Conservation (phyloP, 2,329 filamentous ascomycete genomes). For the Phialemoniopsis sp. region DNA sequence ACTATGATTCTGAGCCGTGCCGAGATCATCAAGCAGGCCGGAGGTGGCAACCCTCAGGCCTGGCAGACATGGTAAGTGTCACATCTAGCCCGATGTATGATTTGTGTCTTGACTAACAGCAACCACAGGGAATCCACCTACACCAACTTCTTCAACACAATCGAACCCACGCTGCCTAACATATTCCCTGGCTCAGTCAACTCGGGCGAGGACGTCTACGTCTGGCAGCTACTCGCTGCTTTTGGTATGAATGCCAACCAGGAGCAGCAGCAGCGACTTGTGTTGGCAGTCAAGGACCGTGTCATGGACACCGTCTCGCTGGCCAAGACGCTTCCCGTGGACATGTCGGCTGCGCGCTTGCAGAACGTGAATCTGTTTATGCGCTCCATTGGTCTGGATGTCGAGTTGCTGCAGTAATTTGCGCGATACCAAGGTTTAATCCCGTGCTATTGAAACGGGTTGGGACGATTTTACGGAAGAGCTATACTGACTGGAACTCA, state of each 20-base stretch:
- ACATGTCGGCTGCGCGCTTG: constrained; percentile 78
- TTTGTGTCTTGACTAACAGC: no score
- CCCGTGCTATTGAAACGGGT: no score
- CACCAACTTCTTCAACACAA: constrained; percentile 78
- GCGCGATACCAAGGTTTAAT: neutral
- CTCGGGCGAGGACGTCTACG: constrained; percentile 87
- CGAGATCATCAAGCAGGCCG: constrained; percentile 84
- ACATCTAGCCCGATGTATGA: no score
- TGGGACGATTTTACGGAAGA: no score
- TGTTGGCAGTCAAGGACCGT: constrained; percentile 93
- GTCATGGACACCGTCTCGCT: constrained; percentile 93
- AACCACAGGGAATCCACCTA: constrained; percentile 65
- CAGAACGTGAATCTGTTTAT: constrained; percentile 97
- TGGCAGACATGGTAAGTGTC: constrained; percentile 74
- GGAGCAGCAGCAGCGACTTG: constrained; percentile 91
- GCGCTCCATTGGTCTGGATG: constrained; percentile 97
- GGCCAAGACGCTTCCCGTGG: constrained; percentile 82
- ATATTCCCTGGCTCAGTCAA: constrained; percentile 93
- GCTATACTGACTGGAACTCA: no score
- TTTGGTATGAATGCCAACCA: constrained; percentile 91
- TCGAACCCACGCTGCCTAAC: constrained; percentile 78
- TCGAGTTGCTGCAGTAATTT: constrained; percentile 58
- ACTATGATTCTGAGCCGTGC: constrained; percentile 94
- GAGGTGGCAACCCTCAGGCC: constrained; percentile 63
- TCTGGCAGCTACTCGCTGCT: constrained; percentile 96